Evolutionary conservation across 306 rosid species (phyloP), one percentile per base, ranked within the genome.

Genomic region (Vigna mungo): DNA sequence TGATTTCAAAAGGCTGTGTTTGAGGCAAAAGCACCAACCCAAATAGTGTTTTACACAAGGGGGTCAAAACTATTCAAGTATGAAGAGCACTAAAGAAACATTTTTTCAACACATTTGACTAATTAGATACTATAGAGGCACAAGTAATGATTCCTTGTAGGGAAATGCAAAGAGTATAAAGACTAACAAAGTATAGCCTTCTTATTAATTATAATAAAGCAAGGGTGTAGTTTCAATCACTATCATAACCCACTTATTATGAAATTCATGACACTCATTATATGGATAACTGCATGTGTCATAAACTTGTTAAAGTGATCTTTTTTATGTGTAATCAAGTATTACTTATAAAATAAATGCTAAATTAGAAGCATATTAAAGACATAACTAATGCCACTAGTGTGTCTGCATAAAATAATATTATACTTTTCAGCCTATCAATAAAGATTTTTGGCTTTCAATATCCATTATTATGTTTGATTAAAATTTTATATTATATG

Each of bases 31-130:
- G 36, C 69, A 77, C 76, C 77, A 17, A 76, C 76, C 82, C 82
- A 76, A 67, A 75, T 79, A 56, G 68, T 72, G 78, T n/a, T 77
- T 72, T 18, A 67, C 27, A 21, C 18, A 20, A 74, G 43, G 48
- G 62, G 23, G 27, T 76, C 71, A 54, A 53, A 60, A 86, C 71
- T 69, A 83, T 79, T 80, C 37, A 49, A 83, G 85, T 83, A 75
- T 17, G 62, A 72, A 21, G 15, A 72, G 74, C 81, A 83, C 73
- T 68, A 39, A 55, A 62, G 7, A 75, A 49, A 27, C 53, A 44
- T 78, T 80, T 53, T 78, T 65, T 72, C 81, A 73, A 80, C 84
- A 77, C 62, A 80, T 77, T 83, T 83, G 89, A 86, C 84, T 63
- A 80, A 53, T 59, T 63, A 52, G 30, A 37, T 41, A 41, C 21